Conservation (phyloP, 2,329 filamentous ascomycete genomes). For the Penicillium hesseltinei region DNA sequence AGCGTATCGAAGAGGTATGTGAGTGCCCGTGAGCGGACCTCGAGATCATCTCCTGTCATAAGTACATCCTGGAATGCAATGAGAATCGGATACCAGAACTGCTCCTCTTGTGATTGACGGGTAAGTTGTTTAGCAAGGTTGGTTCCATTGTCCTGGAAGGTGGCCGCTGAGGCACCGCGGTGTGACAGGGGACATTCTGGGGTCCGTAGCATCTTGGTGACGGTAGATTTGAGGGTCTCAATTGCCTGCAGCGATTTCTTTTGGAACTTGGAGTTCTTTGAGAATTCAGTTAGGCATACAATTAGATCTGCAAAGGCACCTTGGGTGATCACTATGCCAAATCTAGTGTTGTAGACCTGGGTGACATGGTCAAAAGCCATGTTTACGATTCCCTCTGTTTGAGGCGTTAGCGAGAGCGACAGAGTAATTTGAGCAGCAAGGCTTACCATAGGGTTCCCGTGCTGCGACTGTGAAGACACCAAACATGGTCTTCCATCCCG, state of each 20-base stretch:
- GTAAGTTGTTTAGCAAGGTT: constrained; percentile 62
- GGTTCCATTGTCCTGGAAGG: constrained; percentile 46
- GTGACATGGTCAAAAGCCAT: constrained; percentile 96
- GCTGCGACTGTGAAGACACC: constrained; percentile 97
- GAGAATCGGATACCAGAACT: constrained; percentile 97
- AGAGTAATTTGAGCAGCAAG: not conserved
- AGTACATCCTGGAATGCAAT: constrained; percentile 98
- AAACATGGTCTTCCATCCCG: constrained; percentile 99
- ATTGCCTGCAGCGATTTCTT: constrained; percentile 97
- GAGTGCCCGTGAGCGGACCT: constrained; percentile 82
- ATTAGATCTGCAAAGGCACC: constrained; percentile 95
- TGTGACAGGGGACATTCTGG: constrained; percentile 90
- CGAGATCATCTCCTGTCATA: constrained; percentile 98
- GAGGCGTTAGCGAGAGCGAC: constrained; percentile 19
- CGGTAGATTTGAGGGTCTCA: constrained; percentile 88
- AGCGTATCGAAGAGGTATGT: constrained; percentile 97
- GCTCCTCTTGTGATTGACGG: constrained; percentile 88
- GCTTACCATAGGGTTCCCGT: constrained; percentile 73
- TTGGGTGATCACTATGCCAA: constrained; percentile 93
- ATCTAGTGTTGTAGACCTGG: constrained; percentile 91
- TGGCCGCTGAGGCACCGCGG: constrained; percentile 47
- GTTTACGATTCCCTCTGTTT: constrained; percentile 83
- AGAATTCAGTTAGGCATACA: constrained; percentile 95
- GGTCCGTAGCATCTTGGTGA: constrained; percentile 91
- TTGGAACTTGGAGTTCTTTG: constrained; percentile 97